Base-by-base conservation (phyloP, 75 land plant genomes). In the Larix kaempferi region DNA sequence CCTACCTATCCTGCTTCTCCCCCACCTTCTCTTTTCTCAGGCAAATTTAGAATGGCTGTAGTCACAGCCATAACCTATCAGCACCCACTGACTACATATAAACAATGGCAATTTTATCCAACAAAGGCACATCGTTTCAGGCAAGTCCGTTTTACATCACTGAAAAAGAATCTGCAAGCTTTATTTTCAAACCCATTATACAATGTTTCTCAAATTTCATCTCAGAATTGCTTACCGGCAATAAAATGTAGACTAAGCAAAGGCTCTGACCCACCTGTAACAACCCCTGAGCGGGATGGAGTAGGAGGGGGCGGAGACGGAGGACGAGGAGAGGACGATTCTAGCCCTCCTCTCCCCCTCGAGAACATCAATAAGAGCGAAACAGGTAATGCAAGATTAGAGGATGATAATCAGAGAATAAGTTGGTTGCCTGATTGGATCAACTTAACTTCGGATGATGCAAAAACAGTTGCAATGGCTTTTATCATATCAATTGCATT, bases 381-480 rank as follows among this genome's bases (percentile, higher is more conserved):
- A n/a, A 75, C 56, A 1, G 85, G 74, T 17, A 85, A 56, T 14
- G 87, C 60, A 19, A 52, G 78, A 54, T 72, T 23, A 22, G 80
- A 76, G 21, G 80, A 80, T 13, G 22, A 59, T 19, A 52, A 59
- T 17, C 78, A 81, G 25, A 15, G 27, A n/a, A 15, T 16, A 49
- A 77, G 85, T 52, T 39, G 69, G 56, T 77, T 88, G 78, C 89
- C 92, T 10, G 91, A 88, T 49, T 92, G 97, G 97, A n/a, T 86
- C 39, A 84, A 75, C 41, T 56, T 95, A 0, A 73, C 85, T 19
- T 66, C 84, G 14, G 91, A 91, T 17, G 98, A 95, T 74, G 91
- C 88, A 10, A 93, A 85, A 76, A 95, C 98, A 5, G 87, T 95
- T 15, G 55, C 93, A 12, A 86, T 82, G 8, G 94, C 98, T 1